Evolutionary conservation across 768 basidiomycete genomes (phyloP), one percentile per base, ranked within the genome.

Genomic region (Amanita subjunquillea): DNA sequence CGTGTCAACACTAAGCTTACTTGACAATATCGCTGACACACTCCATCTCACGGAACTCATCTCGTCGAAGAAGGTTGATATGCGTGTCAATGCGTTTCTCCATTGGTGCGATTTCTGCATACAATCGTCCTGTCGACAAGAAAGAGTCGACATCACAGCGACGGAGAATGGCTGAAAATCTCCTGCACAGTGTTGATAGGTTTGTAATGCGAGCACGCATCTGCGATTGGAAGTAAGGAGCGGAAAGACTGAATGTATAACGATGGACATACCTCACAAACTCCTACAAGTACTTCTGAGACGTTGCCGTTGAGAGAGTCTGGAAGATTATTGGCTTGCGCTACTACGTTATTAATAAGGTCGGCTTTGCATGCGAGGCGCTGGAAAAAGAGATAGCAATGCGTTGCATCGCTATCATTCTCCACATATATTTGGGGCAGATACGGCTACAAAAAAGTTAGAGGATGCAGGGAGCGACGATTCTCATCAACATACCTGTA

Each of bases 71-170:
- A 23, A 87, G 73, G 44, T 89, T 87, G 56, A 97, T 80, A 62
- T 96, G 94, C 71, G 87, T 86, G 60, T 99, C 93, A 45, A 99
- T 79, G 27, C 88, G 79, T 65, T 87, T 90, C 71, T 99, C 96
- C 65, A 96, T 80, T 0, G 86, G 87, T 0, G 81, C 79, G 20
- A 98, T 78, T 57, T 99, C 96, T 6, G 79, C 79, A 61, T 80
- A 88, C 15, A 95, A 74, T 29, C 88, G 79, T 0, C 93, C 95
- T 40, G 87, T 80, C 58, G 79, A 83, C 54, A 97, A 67, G 79
- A 94, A 99, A 3, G 84, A 82, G 51, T 88, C 84, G 6, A 89
- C 82, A 58, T 91, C 83, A 62, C 88, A 90, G 15, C 83, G 75
- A 29, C 82, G 77, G 50, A 98, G 76, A 57, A 93, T 76, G 0